Evolutionary conservation across 2,329 filamentous ascomycete species (phyloP).

Genomic region (Ceratocystis diversiconidia): DNA sequence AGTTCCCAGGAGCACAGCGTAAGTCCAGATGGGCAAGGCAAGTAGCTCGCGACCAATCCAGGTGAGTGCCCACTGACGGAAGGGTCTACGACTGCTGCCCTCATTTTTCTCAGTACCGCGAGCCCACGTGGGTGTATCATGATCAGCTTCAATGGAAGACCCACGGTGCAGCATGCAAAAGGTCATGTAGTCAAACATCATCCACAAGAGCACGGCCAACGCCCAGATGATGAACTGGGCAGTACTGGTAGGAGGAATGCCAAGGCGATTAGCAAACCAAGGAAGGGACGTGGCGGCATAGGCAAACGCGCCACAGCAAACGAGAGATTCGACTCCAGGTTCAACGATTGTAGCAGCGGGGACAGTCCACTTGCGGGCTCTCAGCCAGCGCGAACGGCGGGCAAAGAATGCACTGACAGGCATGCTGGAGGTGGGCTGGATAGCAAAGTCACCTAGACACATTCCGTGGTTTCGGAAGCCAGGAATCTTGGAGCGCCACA

Average conservation of each 20-base stretch:
- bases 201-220: conserved; percentile 54
- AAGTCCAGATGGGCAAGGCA: conserved; percentile 78
- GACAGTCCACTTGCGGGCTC: conserved; percentile 90
- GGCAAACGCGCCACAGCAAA: conserved; percentile 69
- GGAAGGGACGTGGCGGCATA: conserved; percentile 65
- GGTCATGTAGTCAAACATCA: conserved; percentile 56
- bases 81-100: conserved; percentile 37
- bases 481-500: conserved; percentile 60
- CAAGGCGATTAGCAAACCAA: conserved; percentile 39
- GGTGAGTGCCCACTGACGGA: conserved; percentile 59
- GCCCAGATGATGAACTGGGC: conserved; percentile 54
- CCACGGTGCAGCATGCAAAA: conserved; percentile 63
- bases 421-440: conserved; percentile 81
- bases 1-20: conserved; percentile 77
- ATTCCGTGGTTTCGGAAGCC: conserved; percentile 68
- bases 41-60: conserved; percentile 77
- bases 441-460: conserved; percentile 69
- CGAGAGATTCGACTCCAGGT: conserved; percentile 74
- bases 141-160: conserved; percentile 53
- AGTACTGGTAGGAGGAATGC: conserved; percentile 50
- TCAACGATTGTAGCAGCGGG: conserved; percentile 79
- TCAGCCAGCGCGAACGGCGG: conserved; percentile 74
- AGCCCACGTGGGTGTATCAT: conserved; percentile 62
- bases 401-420: conserved; percentile 62
- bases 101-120: conserved; percentile 28